Conservation (phyloP, 2,329 filamentous ascomycete genomes). For the Pestalotiopsis sp. region DNA sequence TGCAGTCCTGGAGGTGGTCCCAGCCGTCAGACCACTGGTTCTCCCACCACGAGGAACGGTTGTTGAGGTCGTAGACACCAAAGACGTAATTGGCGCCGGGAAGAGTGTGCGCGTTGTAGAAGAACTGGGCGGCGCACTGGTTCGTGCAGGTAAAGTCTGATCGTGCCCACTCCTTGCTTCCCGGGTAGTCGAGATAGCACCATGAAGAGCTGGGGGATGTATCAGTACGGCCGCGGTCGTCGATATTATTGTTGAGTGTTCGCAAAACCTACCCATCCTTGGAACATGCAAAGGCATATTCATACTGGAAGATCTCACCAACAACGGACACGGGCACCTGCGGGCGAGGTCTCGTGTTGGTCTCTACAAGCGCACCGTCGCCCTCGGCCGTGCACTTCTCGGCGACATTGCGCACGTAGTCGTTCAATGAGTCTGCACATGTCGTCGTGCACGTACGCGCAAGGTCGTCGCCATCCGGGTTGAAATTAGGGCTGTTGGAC, state of each 20-base stretch:
- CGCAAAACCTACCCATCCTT: slow-evolving; percentile 23
- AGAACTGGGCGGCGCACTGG: slow-evolving; percentile 29
- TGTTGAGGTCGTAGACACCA: slow-evolving; percentile 23
- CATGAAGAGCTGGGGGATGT: slow-evolving; percentile 26
- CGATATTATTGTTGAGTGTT: neutral
- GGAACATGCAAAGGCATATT: slow-evolving; percentile 23
- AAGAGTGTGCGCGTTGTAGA: slow-evolving; percentile 28
- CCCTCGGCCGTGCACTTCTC: neutral
- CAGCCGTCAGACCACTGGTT: slow-evolving; percentile 27
- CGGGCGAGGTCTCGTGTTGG: slow-evolving; percentile 13
- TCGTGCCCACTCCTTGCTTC: slow-evolving; percentile 17
- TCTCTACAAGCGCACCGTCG: slow-evolving; percentile 18
- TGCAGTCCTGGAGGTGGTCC: slow-evolving; percentile 19
- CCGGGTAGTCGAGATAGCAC: slow-evolving; percentile 24
- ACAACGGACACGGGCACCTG: slow-evolving; percentile 18
- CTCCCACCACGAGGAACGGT: slow-evolving; percentile 27
- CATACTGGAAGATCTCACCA: slow-evolving; percentile 26
- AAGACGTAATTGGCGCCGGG: slow-evolving; percentile 30
- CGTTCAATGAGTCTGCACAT: slow-evolving; percentile 27
- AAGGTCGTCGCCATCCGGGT: slow-evolving; percentile 25
- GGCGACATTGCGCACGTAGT: slow-evolving; percentile 8
- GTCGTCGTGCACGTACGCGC: slow-evolving; percentile 27
- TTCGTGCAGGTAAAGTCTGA: slow-evolving; percentile 28
- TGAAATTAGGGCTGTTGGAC: slow-evolving; percentile 29
- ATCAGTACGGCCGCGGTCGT: neutral